phyloP scores from a whole-genome alignment of 176 grass and related monocot genomes.

The Coix lacrymajobi region DNA sequence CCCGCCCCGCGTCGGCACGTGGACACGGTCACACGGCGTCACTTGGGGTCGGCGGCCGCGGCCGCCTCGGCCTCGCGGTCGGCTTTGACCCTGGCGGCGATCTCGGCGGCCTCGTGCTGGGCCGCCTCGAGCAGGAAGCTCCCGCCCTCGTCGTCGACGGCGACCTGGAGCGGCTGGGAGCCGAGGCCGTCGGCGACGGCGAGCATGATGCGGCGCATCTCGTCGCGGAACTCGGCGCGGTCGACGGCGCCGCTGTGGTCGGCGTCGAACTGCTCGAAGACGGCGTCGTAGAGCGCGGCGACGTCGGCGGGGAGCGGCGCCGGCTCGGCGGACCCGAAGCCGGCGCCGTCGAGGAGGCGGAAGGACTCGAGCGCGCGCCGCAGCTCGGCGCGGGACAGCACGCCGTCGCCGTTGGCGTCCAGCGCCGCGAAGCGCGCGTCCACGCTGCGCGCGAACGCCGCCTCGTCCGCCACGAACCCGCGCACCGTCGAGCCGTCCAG shows the following conservation, averaged over 20 bases:
- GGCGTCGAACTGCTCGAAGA: conserved; percentile 92
- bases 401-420: conserved; percentile 91
- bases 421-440: conserved; percentile 73
- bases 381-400: conserved; percentile 82
- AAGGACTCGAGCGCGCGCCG: conserved; percentile 91
- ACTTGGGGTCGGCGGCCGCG: not conserved
- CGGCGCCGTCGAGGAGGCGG: conserved; percentile 78
- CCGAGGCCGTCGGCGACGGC: conserved; percentile 90
- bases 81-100: conserved; percentile 31
- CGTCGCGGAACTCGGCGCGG: conserved; percentile 58
- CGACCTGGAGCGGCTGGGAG: conserved; percentile 71
- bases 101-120: conserved; percentile 68
- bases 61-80: conserved; percentile 13
- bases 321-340: conserved; percentile 43
- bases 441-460: conserved; percentile 56
- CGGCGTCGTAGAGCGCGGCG: conserved; percentile 70
- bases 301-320: conserved; percentile 56
- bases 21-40: not conserved
- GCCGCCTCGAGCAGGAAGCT: conserved; percentile 79
- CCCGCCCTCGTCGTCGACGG: conserved; percentile 57
- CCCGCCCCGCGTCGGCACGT: not conserved
- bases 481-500: conserved; percentile 81
- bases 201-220: conserved; percentile 94
- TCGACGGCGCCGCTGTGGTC: conserved; percentile 84
- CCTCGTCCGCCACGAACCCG: conserved; percentile 72